These are phyloP conservation scores for Backusella sp. DNA, from an alignment of 192 early-diverging fungal genomes.

Conservation along the genomic window DNA sequence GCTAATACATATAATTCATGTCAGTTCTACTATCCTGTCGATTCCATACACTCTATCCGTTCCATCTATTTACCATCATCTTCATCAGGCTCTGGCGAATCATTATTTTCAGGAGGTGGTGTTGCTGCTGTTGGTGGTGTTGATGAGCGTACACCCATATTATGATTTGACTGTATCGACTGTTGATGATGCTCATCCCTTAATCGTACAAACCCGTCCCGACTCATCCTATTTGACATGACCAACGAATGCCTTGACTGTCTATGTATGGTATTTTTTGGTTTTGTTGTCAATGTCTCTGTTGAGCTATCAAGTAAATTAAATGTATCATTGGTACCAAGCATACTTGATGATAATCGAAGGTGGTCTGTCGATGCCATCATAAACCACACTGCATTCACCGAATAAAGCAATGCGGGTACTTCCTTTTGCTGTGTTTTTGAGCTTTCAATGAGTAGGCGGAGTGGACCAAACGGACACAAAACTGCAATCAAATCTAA, in stretches of 20 bases:
- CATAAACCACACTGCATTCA: conserved; percentile 77
- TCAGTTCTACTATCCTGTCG: not conserved
- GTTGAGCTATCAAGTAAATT: not conserved
- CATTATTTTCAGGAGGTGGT: not conserved
- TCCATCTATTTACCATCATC: conserved; percentile 41
- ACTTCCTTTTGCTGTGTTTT: conserved; percentile 73
- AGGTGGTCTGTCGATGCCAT: conserved; percentile 49
- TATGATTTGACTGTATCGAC: not conserved
- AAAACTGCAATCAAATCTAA: conserved; percentile 86
- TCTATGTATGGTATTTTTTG: not conserved
- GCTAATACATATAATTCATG: conserved; percentile 21
- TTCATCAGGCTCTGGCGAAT: conserved; percentile 31
- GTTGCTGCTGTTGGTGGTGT: not conserved
- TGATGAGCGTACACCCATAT: not conserved
- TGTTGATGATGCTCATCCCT: conserved; percentile 14
- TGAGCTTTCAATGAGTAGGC: conserved; percentile 77
- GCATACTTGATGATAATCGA: conserved; percentile 22
- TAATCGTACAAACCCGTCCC: conserved; percentile 22
- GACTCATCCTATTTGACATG: not conserved
- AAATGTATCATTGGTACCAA: not conserved
- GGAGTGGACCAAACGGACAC: conserved; percentile 85
- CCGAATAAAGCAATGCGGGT: conserved; percentile 74
- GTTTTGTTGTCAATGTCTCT: not conserved
- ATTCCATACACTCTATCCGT: not conserved
- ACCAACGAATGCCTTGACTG: not conserved